These are phyloP conservation scores for Bombardia bombarda DNA, from an alignment of 495 filamentous ascomycete species.

Conservation along the genomic window DNA sequence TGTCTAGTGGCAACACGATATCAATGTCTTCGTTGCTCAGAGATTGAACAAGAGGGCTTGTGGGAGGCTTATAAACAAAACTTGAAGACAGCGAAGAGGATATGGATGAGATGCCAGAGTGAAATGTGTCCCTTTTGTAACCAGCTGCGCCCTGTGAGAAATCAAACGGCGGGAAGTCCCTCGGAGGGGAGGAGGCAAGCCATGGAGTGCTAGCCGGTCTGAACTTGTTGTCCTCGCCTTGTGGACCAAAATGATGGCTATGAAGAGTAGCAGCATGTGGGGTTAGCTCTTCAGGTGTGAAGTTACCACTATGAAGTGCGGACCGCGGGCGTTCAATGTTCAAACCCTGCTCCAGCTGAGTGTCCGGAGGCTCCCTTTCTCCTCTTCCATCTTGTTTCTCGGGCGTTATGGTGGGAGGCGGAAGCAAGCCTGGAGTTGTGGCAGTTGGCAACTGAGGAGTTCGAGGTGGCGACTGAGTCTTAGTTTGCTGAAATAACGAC, in stretches of 20 bases:
- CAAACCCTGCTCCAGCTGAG: conserved; percentile 32
- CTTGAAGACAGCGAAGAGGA: conserved; percentile 71
- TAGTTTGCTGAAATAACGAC: conserved; percentile 26
- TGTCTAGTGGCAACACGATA: conserved; percentile 42
- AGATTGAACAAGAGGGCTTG: conserved; percentile 85
- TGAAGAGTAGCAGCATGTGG: background rate
- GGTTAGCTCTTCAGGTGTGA: conserved; percentile 51
- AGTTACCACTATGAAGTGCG: conserved; percentile 84
- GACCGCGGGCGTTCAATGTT: conserved; percentile 79
- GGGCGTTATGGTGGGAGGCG: conserved; percentile 33
- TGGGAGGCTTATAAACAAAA: conserved; percentile 80
- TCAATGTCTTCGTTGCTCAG: conserved; percentile 82
- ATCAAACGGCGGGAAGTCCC: conserved; percentile 31
- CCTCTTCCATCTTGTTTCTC: conserved; percentile 24
- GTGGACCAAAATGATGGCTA: too few relatives aligned
- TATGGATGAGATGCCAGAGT: conserved; percentile 50
- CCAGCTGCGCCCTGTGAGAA: conserved; percentile 20
- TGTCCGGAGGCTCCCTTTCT: too few relatives aligned
- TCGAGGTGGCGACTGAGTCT: conserved; percentile 20
- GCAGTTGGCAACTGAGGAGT: conserved; percentile 30
- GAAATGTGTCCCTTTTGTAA: conserved; percentile 23
- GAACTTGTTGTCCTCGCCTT: conserved; percentile 2
- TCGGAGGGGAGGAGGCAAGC: conserved; percentile 40
- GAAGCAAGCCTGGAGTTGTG: conserved; percentile 24
- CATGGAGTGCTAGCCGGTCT: conserved; percentile 14